A percentile compares a stretch with the other conserved stretches of the same genome.
phyloP scores from a whole-genome alignment of 2,329 filamentous ascomycete genomes.

The Epichloe gansuensis region DNA sequence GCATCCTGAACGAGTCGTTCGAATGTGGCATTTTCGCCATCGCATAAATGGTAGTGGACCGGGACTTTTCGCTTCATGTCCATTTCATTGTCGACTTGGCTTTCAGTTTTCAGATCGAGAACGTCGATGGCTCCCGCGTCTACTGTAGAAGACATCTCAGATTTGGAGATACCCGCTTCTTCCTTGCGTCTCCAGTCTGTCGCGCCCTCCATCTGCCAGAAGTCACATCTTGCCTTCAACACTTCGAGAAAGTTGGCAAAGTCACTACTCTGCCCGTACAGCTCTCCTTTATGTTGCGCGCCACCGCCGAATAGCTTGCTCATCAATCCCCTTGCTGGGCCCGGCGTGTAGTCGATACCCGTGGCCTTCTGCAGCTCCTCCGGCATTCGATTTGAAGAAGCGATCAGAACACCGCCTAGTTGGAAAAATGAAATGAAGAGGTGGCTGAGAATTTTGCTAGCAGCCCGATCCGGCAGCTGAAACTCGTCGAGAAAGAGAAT shows the following conservation, averaged over 20 bases:
- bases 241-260: conserved; percentile 67
- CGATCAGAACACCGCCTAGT: conserved; percentile 65
- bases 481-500: conserved; percentile 77
- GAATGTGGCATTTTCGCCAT: conserved; percentile 17
- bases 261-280: conserved; percentile 52
- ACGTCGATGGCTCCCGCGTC: background rate
- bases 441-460: conserved; percentile 67
- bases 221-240: conserved; percentile 63
- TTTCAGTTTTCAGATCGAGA: background rate
- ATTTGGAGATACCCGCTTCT: conserved; percentile 10
- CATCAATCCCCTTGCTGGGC: conserved; percentile 39
- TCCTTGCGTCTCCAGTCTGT: conserved; percentile 57
- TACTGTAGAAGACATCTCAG: background rate
- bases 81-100: background rate
- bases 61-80: conserved; percentile 13
- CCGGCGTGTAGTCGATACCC: conserved; percentile 52
- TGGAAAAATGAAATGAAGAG: conserved; percentile 73
- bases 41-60: conserved; percentile 17
- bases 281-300: conserved; percentile 26
- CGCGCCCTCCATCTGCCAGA: conserved; percentile 71
- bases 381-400: conserved; percentile 72
- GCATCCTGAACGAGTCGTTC: conserved; percentile 11
- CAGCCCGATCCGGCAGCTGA: conserved; percentile 65
- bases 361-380: conserved; percentile 67
- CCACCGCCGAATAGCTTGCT: conserved; percentile 33